Evolutionary conservation across 1,284 basidiomycete genomes (phyloP).

Genomic region (Mycosarcoma maydis): DNA sequence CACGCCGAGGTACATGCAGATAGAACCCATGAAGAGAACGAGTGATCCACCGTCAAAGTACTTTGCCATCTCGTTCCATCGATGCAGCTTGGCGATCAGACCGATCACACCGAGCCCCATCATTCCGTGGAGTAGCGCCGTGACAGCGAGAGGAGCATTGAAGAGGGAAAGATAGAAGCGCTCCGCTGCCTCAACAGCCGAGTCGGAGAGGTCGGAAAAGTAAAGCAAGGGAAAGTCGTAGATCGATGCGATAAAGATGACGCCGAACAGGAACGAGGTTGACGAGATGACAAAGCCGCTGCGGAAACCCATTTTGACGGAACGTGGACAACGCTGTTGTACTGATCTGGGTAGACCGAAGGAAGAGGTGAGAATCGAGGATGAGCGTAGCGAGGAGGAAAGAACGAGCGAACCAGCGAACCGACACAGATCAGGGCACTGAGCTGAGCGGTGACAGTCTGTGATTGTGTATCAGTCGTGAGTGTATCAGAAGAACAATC

Average conservation of each 20-base stretch:
- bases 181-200: conserved; percentile 49
- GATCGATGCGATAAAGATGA: conserved; percentile 62
- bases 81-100: conserved; percentile 61
- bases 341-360: too few relatives aligned
- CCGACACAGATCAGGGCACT: too few relatives aligned
- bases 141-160: conserved; percentile 53
- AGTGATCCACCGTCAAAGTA: conserved; percentile 64
- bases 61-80: conserved; percentile 64
- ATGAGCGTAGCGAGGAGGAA: neutral
- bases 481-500: too few relatives aligned
- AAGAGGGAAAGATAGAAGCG: conserved; percentile 62
- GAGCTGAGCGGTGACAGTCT: too few relatives aligned
- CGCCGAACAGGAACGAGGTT: conserved; percentile 60
- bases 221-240: conserved; percentile 65
- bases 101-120: conserved; percentile 61
- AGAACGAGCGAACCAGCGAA: too few relatives aligned
- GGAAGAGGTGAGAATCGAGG: too few relatives aligned
- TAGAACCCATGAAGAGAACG: conserved; percentile 57
- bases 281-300: conserved; percentile 63
- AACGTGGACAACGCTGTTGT: too few relatives aligned
- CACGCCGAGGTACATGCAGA: conserved; percentile 63
- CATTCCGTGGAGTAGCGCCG: conserved; percentile 63
- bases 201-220: conserved; percentile 18
- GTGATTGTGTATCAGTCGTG: too few relatives aligned
- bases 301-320: conserved; percentile 64